These are phyloP conservation scores for Phaeosphaeriaceae sp. DNA, from an alignment of 2,329 filamentous ascomycete species.

Conservation along the genomic window DNA sequence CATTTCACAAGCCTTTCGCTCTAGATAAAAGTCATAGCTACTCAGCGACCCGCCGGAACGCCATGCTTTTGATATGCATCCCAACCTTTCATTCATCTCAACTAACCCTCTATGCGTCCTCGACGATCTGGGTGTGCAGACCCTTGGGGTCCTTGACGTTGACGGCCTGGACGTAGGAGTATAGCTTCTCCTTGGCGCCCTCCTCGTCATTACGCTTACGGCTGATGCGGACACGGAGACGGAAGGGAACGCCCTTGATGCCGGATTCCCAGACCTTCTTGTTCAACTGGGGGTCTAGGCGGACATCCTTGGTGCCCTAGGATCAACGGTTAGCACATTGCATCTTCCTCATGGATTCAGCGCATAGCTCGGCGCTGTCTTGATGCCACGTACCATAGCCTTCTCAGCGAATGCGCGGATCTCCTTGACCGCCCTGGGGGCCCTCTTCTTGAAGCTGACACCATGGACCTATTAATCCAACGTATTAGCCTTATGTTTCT, in stretches of 20 bases:
- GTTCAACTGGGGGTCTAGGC: constrained; percentile 97
- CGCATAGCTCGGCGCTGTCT: background rate
- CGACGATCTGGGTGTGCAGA: constrained; percentile 88
- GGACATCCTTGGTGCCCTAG: constrained; percentile 97
- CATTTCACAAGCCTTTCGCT: constrained; percentile 45
- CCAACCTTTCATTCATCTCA: constrained; percentile 17
- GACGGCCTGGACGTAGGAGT: constrained; percentile 99
- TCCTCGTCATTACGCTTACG: constrained; percentile 99
- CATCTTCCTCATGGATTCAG: background rate
- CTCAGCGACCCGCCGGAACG: constrained; percentile 46
- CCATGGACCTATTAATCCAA: constrained; percentile 79
- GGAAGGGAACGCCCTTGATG: constrained; percentile 98
- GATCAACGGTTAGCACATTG: constrained; percentile 22
- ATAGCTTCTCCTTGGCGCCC: constrained; percentile 98
- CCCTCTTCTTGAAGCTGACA: constrained; percentile 99
- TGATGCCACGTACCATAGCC: constrained; percentile 81
- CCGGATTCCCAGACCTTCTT: constrained; percentile 99
- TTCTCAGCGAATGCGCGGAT: constrained; percentile 92
- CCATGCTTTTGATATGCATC: constrained; percentile 44
- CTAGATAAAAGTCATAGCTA: constrained; percentile 35
- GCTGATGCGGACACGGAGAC: constrained; percentile 96
- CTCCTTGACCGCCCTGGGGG: constrained; percentile 98
- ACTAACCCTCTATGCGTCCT: constrained; percentile 60
- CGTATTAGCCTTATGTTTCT: constrained; percentile 53
- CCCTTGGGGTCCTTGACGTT: constrained; percentile 99